Evolutionary conservation across 2,329 filamentous ascomycete species (phyloP).

Genomic region (Xylaria sp.): DNA sequence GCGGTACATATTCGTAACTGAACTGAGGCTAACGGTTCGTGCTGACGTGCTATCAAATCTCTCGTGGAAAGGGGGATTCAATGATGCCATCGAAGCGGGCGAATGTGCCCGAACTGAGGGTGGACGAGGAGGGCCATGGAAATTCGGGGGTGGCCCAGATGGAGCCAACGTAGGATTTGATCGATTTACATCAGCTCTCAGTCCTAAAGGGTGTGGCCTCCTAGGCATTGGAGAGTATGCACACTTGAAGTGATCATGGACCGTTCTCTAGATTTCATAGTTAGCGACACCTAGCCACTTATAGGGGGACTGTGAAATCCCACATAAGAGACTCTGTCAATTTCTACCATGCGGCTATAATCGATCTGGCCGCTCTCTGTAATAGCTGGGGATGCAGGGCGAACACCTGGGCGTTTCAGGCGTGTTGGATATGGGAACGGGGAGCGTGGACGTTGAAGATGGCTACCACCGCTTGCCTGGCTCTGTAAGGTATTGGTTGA

Average conservation of each 20-base stretch:
- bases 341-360: slow-evolving; percentile 62
- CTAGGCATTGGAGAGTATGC: slow-evolving; percentile 52
- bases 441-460: slow-evolving; percentile 65
- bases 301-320: slow-evolving; percentile 35
- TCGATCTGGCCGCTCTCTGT: slow-evolving; percentile 61
- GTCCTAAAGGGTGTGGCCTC: slow-evolving; percentile 54
- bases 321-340: slow-evolving; percentile 61
- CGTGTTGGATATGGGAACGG: slow-evolving; percentile 70
- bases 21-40: slow-evolving; percentile 62
- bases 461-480: slow-evolving; percentile 53
- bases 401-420: slow-evolving; percentile 64
- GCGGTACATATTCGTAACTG: slow-evolving; percentile 62
- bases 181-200: slow-evolving; percentile 55
- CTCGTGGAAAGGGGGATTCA: slow-evolving; percentile 49
- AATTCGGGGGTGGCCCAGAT: slow-evolving; percentile 39
- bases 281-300: slow-evolving; percentile 27
- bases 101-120: slow-evolving; percentile 50
- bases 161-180: slow-evolving; percentile 55
- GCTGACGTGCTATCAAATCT: slow-evolving; percentile 52
- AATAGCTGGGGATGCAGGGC: slow-evolving; percentile 61
- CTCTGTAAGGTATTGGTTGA: slow-evolving; percentile 62
- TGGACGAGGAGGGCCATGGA: slow-evolving; percentile 40
- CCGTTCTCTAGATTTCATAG: slow-evolving; percentile 54
- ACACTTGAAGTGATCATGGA: slow-evolving; percentile 57
- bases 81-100: slow-evolving; percentile 50